Evolutionary conservation across 305 asterid genomes (phyloP), one percentile per base, ranked within the genome.

Genomic region (Fraxinus baroniana): DNA sequence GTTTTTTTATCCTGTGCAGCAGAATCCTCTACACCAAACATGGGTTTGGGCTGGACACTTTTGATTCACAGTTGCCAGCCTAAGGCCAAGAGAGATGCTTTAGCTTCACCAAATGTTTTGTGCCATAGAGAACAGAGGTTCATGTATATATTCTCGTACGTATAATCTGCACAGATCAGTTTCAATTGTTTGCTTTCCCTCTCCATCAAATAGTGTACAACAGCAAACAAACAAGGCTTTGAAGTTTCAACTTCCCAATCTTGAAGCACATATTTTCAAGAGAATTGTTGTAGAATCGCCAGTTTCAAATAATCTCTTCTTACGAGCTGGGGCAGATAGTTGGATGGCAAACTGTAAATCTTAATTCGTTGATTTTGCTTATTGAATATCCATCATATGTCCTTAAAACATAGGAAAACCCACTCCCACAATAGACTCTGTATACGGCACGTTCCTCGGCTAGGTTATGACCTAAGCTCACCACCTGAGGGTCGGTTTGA

Each of bases 341-440:
- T 17, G 49, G 66, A 37, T 24, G 10, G 46, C 7, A 33, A 22
- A 5, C 35, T 41, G 22, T 15, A 3, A 60, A 60, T 9, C 33
- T 20, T 24, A 24, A 35, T 70, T 62, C 71, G 6, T 35, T 39
- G 7, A 57, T 60, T 74, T 26, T 35, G 30, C 20, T 72, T 24
- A 55, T 81, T 81, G 80, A 88, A n/a, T 87, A 81, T 35, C 28
- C 36, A 15, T 82, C 80, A 35, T 70, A 35, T 12, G 84, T 87
- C 79, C 89, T 86, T 79, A 92, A 26, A 18, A 86, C 89, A 71
- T 84, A 91, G 71, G 97, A 85, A 84, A 96, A 94, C 1, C 98
- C 99, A 86, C 99, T 96, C 79, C 98, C 99, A 75, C 99, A 94
- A 75, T 80, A 93, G 74, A 96, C 92, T 85, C 85, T 86, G 30